Evolutionary conservation across 106 monocot species (phyloP).

Genomic region (Allium fistulosum): DNA sequence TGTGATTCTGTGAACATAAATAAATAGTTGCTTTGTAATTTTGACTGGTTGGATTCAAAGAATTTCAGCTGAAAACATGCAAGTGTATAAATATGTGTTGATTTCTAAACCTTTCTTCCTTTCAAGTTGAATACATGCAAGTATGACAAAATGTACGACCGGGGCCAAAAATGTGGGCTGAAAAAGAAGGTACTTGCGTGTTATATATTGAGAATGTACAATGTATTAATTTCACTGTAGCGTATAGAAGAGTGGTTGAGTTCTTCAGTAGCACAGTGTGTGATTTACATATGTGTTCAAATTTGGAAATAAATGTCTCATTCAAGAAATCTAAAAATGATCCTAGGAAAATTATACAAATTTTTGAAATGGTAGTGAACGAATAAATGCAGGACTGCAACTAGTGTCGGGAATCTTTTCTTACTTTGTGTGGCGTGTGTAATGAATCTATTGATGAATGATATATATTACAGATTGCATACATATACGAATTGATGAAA

Average conservation of each 20-base stretch:
- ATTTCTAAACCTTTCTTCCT: no score
- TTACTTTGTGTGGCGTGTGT: constrained; percentile 2
- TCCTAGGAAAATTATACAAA: background rate
- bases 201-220: no score
- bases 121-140: no score
- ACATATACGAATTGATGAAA: no score
- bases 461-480: no score
- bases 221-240: background rate
- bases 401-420: constrained; percentile 6
- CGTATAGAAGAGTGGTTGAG: background rate
- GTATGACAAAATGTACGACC: no score
- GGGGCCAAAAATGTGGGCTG: no score
- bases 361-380: no score
- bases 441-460: background rate
- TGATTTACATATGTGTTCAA: background rate
- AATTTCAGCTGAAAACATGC: background rate
- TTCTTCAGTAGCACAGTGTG: background rate
- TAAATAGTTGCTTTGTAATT: background rate
- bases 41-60: background rate
- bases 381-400: background rate
- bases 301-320: background rate
- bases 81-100: no score
- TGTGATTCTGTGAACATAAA: no score
- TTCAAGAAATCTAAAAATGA: background rate
- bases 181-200: no score